Base-by-base conservation (phyloP, 2,329 filamentous ascomycete genomes). In the Samsoniella hepiali region DNA sequence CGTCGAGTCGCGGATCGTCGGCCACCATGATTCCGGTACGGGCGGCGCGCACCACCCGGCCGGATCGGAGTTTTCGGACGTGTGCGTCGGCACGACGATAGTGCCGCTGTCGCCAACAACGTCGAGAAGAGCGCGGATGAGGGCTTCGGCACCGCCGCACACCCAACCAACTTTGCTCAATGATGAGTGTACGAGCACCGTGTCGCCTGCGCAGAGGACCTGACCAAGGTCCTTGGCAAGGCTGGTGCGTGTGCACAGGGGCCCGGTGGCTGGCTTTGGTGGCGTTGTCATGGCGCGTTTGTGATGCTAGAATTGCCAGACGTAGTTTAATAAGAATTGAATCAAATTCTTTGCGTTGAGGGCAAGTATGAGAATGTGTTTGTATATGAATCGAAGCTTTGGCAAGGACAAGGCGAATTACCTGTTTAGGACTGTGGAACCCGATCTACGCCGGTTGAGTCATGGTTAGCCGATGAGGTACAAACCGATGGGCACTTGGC, bases 31-130 rank as follows among this genome's bases (percentile, higher is more conserved):
- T 8, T 53, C n/a, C 10, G 67, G 65, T 3, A 67, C 66, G 38
- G 65, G 65, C 8, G 67, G 67, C 3, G 42, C 54, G 5, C 50
- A 34, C 67, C 67, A 68, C n/a, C 59, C 55, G 1, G 63, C 29
- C 7, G 66, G 66, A 27, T 66, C 65, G 1, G 67, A 68, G 49
- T 67, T 67, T 8, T 67, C 63, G 5, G 58, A 53, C 1, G 67
- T 68, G 22, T 65, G 59, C 4, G 66, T 65, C 5, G 67, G 67
- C 3, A 65, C 67, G 11, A 67, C 65, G 17, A 68, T 58, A 8
- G 67, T 68, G 8, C 66, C 67, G 65, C 65, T 5, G 64, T 64
- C 3, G 61, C 67, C 17, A 64, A 64, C n/a, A 67, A 61, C 11
- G 65, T 68, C 0, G 17, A 65, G 49, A 2, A 66, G 44, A 13